Evolutionary conservation across 2,329 filamentous ascomycete species (phyloP).

Genomic region (Monosporascus sp.): DNA sequence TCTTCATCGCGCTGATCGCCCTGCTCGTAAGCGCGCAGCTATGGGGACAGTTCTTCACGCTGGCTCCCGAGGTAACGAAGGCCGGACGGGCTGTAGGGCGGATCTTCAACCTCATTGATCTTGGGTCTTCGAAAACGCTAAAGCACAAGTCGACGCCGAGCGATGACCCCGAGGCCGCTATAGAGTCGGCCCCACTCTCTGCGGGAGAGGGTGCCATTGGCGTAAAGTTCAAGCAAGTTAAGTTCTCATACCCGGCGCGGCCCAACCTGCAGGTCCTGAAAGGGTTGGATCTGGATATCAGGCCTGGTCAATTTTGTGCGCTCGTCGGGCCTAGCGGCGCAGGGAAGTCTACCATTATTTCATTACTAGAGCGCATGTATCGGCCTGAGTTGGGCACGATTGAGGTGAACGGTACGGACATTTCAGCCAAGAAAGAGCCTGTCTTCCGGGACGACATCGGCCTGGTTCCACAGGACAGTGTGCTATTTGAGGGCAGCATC

Average conservation of each 20-base stretch:
- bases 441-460: slow-evolving; percentile 49
- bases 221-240: slow-evolving; percentile 50
- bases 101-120: slow-evolving; percentile 47
- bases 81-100: slow-evolving; percentile 57
- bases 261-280: slow-evolving; percentile 47
- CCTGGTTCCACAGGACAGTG: slow-evolving; percentile 53
- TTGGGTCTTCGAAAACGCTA: slow-evolving; percentile 29
- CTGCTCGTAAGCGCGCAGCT: slow-evolving; percentile 69
- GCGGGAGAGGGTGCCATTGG: slow-evolving; percentile 23
- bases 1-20: slow-evolving; percentile 68
- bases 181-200: slow-evolving; percentile 16
- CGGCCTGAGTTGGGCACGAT: slow-evolving; percentile 43
- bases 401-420: slow-evolving; percentile 45
- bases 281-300: slow-evolving; percentile 32
- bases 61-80: slow-evolving; percentile 69
- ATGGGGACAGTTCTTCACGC: slow-evolving; percentile 69
- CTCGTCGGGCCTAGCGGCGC: slow-evolving; percentile 43
- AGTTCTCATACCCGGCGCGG: slow-evolving; percentile 58
- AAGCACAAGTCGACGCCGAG: slow-evolving; percentile 6
- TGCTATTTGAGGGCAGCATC: slow-evolving; percentile 53
- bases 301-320: slow-evolving; percentile 34
- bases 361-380: slow-evolving; percentile 50
- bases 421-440: slow-evolving; percentile 35
- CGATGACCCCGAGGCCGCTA: slow-evolving; percentile 22
- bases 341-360: slow-evolving; percentile 44